Conservation (phyloP, 495 filamentous ascomycete genomes). For the Penicillium canariense region DNA sequence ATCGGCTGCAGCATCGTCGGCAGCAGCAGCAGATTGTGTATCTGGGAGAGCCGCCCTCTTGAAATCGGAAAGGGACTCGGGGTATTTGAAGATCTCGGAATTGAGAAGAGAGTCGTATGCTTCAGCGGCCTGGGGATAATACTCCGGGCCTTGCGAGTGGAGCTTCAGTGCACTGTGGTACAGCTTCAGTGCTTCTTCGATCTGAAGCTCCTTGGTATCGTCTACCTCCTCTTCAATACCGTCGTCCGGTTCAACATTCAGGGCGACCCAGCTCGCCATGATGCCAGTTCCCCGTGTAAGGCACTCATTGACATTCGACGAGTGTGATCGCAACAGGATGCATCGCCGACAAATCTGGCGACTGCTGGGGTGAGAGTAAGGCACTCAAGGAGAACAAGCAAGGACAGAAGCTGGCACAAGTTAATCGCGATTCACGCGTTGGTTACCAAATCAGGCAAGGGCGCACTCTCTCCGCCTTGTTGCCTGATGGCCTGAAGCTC, state of each 20-base stretch:
- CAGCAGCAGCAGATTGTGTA: constrained; percentile 45
- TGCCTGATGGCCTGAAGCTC: constrained; percentile 29
- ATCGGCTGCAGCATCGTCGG: constrained; percentile 44
- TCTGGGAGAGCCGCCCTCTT: constrained; percentile 63
- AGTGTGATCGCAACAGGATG: neutral
- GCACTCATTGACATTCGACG: neutral
- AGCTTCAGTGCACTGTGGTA: constrained; percentile 91
- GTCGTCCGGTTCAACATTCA: constrained; percentile 92
- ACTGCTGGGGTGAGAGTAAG: neutral
- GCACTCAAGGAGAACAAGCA: neutral
- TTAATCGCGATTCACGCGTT: constrained; percentile 31
- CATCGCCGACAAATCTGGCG: constrained; percentile 20
- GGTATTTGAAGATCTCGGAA: constrained; percentile 91
- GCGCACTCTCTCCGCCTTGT: constrained; percentile 27
- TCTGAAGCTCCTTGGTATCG: constrained; percentile 91
- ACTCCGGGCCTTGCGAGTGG: constrained; percentile 79
- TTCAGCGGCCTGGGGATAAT: constrained; percentile 70
- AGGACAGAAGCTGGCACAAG: neutral
- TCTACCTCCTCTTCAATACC: constrained; percentile 88
- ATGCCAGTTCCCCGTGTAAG: constrained; percentile 19
- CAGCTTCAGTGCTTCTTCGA: constrained; percentile 94
- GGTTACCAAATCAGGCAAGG: constrained; percentile 32
- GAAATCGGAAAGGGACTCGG: constrained; percentile 78
- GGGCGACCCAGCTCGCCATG: constrained; percentile 66
- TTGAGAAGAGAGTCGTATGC: constrained; percentile 84